Conservation (phyloP, 148 eudicot species). For the Cornus suecica region DNA sequence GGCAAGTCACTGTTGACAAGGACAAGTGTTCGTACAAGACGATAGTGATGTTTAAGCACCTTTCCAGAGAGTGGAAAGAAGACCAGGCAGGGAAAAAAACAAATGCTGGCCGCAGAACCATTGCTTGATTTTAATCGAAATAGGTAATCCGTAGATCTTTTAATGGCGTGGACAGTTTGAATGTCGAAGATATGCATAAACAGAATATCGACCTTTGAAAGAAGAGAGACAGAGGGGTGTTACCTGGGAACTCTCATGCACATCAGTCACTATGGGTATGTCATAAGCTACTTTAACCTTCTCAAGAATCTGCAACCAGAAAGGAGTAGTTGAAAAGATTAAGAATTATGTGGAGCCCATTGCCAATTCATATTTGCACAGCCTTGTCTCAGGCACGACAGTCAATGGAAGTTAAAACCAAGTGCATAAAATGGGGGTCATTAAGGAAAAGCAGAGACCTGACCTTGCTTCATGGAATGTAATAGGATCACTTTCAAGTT, state of each 20-base stretch:
- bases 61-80: not conserved
- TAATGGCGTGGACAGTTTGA: not conserved
- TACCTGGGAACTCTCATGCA: conserved; percentile 76
- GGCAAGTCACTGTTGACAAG: not conserved
- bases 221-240: not conserved
- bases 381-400: not conserved
- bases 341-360: not conserved
- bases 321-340: not conserved
- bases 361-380: not conserved
- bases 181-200: not conserved
- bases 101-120: not conserved
- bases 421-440: not conserved
- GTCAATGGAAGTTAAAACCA: not conserved
- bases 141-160: not conserved
- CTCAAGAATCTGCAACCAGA: conserved; percentile 64
- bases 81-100: not conserved
- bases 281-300: conserved; percentile 82
- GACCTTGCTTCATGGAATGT: not conserved
- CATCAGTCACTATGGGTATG: conserved; percentile 90
- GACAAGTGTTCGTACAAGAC: not conserved
- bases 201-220: conserved; percentile 6
- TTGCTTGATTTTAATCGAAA: not conserved
- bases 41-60: not conserved
- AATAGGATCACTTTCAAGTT: not conserved
- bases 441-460: not conserved